Conservation (phyloP, 768 basidiomycete species). For the Lenzites betulinus region DNA sequence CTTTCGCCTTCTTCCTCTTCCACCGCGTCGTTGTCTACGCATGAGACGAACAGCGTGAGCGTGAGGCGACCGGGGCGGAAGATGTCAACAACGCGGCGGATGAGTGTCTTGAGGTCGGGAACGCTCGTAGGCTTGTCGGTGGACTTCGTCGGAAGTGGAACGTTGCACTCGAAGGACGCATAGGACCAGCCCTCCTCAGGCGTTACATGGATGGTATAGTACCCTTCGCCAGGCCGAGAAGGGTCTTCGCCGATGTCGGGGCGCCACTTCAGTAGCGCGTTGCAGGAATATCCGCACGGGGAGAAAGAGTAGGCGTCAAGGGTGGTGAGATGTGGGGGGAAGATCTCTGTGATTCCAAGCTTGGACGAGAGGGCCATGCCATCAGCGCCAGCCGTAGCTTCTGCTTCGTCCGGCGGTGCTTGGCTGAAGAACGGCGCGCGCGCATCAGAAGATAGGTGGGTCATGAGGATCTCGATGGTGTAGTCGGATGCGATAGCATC, state of each 20-base stretch:
- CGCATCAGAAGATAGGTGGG: slow-evolving; percentile 75
- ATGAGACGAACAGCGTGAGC: slow-evolving; percentile 90
- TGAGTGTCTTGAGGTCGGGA: slow-evolving; percentile 78
- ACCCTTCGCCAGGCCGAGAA: slow-evolving; percentile 68
- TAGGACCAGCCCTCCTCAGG: slow-evolving; percentile 99
- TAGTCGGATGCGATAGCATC: slow-evolving; percentile 60
- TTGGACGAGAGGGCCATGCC: slow-evolving; percentile 63
- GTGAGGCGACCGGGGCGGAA: slow-evolving; percentile 88
- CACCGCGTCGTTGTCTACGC: slow-evolving; percentile 46
- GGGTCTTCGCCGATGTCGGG: slow-evolving; percentile 35
- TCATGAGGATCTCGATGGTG: slow-evolving; percentile 99
- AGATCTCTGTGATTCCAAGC: slow-evolving; percentile 81
- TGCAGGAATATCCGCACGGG: slow-evolving; percentile 96
- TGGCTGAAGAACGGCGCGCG: slow-evolving; percentile 72
- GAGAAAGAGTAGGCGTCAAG: slow-evolving; percentile 93
- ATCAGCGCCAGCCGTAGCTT: slow-evolving; percentile 33
- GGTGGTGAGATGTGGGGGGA: slow-evolving; percentile 75
- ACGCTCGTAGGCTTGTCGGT: slow-evolving; percentile 41
- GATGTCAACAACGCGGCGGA: slow-evolving; percentile 88
- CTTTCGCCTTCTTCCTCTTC: slow-evolving; percentile 52
- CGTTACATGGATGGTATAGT: slow-evolving; percentile 98
- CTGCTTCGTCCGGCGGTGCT: slow-evolving; percentile 41
- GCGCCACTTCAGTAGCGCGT: slow-evolving; percentile 78
- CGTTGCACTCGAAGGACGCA: slow-evolving; percentile 98
- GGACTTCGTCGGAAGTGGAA: slow-evolving; percentile 58